Conservation (phyloP, 495 filamentous ascomycete genomes). For the Hypoxylon perforatum region DNA sequence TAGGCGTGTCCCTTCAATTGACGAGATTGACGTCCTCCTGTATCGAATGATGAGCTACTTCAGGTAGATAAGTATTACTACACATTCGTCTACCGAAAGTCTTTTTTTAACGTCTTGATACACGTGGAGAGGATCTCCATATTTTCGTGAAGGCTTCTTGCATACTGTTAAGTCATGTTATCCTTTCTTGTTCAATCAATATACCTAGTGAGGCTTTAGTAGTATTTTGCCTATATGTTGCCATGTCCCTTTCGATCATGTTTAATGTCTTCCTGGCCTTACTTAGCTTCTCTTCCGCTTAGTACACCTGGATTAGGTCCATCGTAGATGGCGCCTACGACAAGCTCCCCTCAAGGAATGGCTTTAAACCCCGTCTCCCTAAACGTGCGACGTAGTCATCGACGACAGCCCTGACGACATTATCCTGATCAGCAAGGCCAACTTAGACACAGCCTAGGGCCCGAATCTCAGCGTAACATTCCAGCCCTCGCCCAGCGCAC, state of each 20-base stretch:
- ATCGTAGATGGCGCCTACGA: background rate
- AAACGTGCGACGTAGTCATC: slow-evolving; percentile 13
- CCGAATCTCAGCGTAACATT: slow-evolving; percentile 64
- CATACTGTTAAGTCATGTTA: too few relatives aligned
- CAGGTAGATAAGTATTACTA: too few relatives aligned
- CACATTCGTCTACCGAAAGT: too few relatives aligned
- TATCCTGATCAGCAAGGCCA: slow-evolving; percentile 67
- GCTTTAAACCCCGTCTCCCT: slow-evolving; percentile 13
- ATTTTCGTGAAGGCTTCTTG: too few relatives aligned
- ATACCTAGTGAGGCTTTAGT: slow-evolving; percentile 7
- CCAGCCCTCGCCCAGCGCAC: slow-evolving; percentile 65
- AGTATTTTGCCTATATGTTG: slow-evolving; percentile 17
- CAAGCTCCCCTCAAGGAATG: background rate
- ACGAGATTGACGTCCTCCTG: too few relatives aligned
- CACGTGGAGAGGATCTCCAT: too few relatives aligned
- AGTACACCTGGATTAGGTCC: too few relatives aligned
- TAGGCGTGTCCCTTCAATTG: too few relatives aligned
- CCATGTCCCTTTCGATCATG: slow-evolving; percentile 30
- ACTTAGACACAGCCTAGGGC: slow-evolving; percentile 53
- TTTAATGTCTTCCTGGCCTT: slow-evolving; percentile 30
- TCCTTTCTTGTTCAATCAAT: too few relatives aligned
- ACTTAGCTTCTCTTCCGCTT: slow-evolving; percentile 13
- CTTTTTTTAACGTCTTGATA: too few relatives aligned
- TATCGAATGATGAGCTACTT: too few relatives aligned
- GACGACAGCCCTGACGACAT: slow-evolving; percentile 52